Evolutionary conservation across 2,329 filamentous ascomycete genomes (phyloP).

Genomic region (Pseudocercospora crystallina): DNA sequence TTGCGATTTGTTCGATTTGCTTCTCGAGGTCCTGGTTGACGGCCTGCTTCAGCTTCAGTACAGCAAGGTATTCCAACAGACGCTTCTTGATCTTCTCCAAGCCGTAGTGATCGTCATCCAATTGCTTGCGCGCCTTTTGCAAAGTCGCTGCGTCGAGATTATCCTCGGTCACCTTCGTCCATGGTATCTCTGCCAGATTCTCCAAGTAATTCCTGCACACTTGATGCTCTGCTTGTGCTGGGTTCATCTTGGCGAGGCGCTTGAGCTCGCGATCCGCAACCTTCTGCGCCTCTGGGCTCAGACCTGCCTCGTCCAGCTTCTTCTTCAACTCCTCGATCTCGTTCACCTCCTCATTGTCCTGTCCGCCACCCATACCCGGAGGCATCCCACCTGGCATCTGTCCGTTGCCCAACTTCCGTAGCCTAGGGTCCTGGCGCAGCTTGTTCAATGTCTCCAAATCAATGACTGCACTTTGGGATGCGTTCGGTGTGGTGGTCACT

Average conservation of each 20-base stretch:
- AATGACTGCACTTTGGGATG: constrained; percentile 36
- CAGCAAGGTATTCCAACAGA: constrained; percentile 89
- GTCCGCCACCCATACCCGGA: constrained; percentile 38
- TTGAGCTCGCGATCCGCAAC: constrained; percentile 88
- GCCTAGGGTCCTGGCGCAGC: constrained; percentile 44
- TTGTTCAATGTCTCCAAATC: constrained; percentile 47
- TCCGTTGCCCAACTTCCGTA: constrained; percentile 37
- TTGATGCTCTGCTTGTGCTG: constrained; percentile 92
- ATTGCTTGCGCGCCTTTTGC: constrained; percentile 75
- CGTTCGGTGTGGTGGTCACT: constrained; percentile 61
- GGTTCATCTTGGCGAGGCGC: constrained; percentile 90
- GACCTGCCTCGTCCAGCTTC: constrained; percentile 75
- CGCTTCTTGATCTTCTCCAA: constrained; percentile 97
- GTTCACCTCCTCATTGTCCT: constrained; percentile 75
- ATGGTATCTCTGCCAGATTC: constrained; percentile 90
- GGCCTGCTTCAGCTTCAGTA: constrained; percentile 91
- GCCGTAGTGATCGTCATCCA: constrained; percentile 95
- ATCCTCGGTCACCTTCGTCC: constrained; percentile 81
- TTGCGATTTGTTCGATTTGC: constrained; percentile 63
- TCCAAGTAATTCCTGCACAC: constrained; percentile 92
- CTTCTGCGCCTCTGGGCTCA: constrained; percentile 82
- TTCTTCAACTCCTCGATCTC: constrained; percentile 91
- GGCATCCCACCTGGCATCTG: constrained; percentile 34
- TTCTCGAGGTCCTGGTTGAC: constrained; percentile 80
- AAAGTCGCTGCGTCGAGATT: constrained; percentile 80